Percentiles rank a stretch among this genome's conserved stretches.
Evolutionary conservation across 169 alveolate species (phyloP).

Genomic region (Plasmodium billcollinsi): DNA sequence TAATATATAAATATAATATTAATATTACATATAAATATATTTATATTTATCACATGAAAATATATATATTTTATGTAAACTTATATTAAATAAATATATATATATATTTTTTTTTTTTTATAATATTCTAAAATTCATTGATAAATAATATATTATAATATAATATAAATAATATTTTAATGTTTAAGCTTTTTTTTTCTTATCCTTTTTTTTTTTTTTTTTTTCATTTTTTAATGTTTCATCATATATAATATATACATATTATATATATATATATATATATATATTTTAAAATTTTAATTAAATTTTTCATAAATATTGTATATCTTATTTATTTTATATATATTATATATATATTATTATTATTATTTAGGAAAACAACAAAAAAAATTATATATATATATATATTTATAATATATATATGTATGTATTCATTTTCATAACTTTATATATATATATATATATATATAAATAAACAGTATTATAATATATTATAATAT

Average conservation of each 20-base stretch:
- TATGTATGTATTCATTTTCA: constrained; percentile 11
- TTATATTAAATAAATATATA: too few relatives aligned
- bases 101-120: too few relatives aligned
- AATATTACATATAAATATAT: too few relatives aligned
- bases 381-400: neutral
- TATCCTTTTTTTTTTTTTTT: constrained; percentile 21
- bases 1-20: too few relatives aligned
- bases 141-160: too few relatives aligned
- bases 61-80: too few relatives aligned
- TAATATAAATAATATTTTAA: too few relatives aligned
- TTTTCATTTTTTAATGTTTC: neutral
- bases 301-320: constrained; percentile 39
- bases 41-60: too few relatives aligned
- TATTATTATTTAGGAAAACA: neutral
- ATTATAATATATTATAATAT: neutral
- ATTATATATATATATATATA: too few relatives aligned
- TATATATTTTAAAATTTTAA: constrained; percentile 31
- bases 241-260: too few relatives aligned
- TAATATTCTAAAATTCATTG: too few relatives aligned
- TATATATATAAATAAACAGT: neutral
- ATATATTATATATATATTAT: constrained; percentile 3
- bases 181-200: neutral
- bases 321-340: neutral
- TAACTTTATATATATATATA: constrained; percentile 2
- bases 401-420: neutral